These are phyloP conservation scores for Forsythia suspensa DNA, from an alignment of 257 asterid genomes.

Conservation along the genomic window DNA sequence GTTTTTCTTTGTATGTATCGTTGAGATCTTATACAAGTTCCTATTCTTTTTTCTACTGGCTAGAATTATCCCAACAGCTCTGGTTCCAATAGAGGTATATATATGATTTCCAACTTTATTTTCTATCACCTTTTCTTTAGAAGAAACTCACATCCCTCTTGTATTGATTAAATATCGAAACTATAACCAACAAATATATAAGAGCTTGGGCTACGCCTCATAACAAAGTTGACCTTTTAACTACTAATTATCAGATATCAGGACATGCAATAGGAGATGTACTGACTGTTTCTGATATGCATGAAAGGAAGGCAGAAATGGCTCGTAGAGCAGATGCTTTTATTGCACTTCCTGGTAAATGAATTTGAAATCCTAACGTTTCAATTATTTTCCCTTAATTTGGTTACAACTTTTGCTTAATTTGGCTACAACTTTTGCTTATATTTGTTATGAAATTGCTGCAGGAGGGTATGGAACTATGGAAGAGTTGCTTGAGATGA, in stretches of 20 bases:
- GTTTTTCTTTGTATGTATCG: background rate
- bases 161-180: too few relatives aligned
- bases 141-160: too few relatives aligned
- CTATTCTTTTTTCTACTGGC: constrained; percentile 10
- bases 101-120: background rate
- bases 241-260: constrained; percentile 41
- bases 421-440: background rate
- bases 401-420: background rate
- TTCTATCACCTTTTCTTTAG: background rate
- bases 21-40: background rate
- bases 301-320: constrained; percentile 73
- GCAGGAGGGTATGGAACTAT: constrained; percentile 70
- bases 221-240: background rate
- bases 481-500: constrained; percentile 72
- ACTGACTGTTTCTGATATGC: constrained; percentile 62
- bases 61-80: constrained; percentile 67
- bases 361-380: background rate
- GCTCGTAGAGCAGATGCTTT: constrained; percentile 60
- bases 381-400: background rate
- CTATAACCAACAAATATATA: too few relatives aligned
- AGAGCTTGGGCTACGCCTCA: too few relatives aligned
- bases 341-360: constrained; percentile 63
- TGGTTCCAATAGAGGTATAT: constrained; percentile 59
- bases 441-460: background rate
- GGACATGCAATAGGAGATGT: constrained; percentile 63